Percentiles rank a stretch among this genome's conserved stretches.
These are phyloP conservation scores for Anthracocystis panici-leucophaei DNA, from an alignment of 1,284 basidiomycete species.

Conservation along the genomic window DNA sequence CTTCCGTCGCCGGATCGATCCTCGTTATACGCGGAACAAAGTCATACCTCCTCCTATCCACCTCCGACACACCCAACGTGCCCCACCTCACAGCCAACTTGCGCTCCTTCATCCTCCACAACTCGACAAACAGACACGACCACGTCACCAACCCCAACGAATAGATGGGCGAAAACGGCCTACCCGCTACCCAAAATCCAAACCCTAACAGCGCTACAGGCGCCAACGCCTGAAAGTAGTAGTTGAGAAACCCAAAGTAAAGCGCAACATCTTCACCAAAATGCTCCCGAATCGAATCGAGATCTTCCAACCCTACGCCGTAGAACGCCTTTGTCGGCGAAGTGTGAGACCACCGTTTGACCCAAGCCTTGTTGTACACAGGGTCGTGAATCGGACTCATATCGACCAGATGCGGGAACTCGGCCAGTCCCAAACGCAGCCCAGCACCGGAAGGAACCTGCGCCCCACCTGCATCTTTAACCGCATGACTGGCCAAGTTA, in stretches of 20 bases:
- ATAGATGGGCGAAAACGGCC: slow-evolving; percentile 57
- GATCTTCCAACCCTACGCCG: slow-evolving; percentile 54
- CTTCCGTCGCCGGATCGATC: slow-evolving; percentile 60
- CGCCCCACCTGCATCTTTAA: slow-evolving; percentile 17
- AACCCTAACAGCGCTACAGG: slow-evolving; percentile 57
- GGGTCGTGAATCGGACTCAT: slow-evolving; percentile 66
- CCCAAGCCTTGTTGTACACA: slow-evolving; percentile 61
- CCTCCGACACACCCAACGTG: slow-evolving; percentile 52
- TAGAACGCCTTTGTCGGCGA: slow-evolving; percentile 42
- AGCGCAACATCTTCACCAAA: slow-evolving; percentile 68
- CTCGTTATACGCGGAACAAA: slow-evolving; percentile 55
- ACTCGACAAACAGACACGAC: slow-evolving; percentile 63
- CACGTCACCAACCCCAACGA: slow-evolving; percentile 60
- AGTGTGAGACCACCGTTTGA: slow-evolving; percentile 59
- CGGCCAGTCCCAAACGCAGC: slow-evolving; percentile 34
- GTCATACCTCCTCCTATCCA: slow-evolving; percentile 49
- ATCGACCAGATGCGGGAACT: slow-evolving; percentile 64
- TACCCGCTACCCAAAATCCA: slow-evolving; percentile 55
- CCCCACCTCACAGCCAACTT: slow-evolving; percentile 68
- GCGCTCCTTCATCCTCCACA: slow-evolving; percentile 66
- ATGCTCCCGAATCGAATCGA: slow-evolving; percentile 64
- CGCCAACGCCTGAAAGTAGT: slow-evolving; percentile 61
- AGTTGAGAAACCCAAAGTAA: slow-evolving; percentile 68
- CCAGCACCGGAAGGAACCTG: slow-evolving; percentile 55
- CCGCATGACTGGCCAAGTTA: slow-evolving; percentile 23